Percentiles rank a stretch among this genome's conserved stretches.
These are phyloP conservation scores for Biscutella laevigata DNA, from an alignment of 441 rosid species.

Conservation along the genomic window DNA sequence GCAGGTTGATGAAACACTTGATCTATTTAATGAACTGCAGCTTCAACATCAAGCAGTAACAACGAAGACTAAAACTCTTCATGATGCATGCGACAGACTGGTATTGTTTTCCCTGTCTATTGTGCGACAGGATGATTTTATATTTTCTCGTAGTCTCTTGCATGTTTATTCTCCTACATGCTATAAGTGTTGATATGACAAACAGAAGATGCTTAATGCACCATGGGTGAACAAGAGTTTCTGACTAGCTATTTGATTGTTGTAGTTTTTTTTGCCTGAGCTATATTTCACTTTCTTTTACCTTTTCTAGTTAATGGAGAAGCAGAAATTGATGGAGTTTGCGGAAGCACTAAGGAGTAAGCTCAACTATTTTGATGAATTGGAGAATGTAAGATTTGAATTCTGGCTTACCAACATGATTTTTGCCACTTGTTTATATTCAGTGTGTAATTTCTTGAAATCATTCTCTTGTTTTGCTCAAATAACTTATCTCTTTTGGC, in stretches of 20 bases:
- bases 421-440: no score
- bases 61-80: slow-evolving; percentile 96
- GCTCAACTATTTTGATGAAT: slow-evolving; percentile 94
- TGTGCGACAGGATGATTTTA: not conserved
- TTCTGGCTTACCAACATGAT: slow-evolving; percentile 26
- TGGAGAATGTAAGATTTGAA: slow-evolving; percentile 96
- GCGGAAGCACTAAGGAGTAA: slow-evolving; percentile 88
- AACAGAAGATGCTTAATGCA: not conserved
- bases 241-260: not conserved
- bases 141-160: not conserved
- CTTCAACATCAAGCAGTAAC: slow-evolving; percentile 90
- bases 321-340: slow-evolving; percentile 84
- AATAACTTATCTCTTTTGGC: not conserved
- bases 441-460: no score
- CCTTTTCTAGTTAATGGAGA: slow-evolving; percentile 61
- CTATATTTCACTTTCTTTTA: slow-evolving; percentile 11
- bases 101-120: slow-evolving; percentile 35
- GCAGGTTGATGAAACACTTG: slow-evolving; percentile 91
- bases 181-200: not conserved
- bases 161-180: not conserved
- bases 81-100: slow-evolving; percentile 94
- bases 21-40: slow-evolving; percentile 75
- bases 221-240: no score
- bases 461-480: not conserved
- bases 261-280: not conserved